A percentile compares a stretch with the other conserved stretches of the same genome.
Evolutionary conservation across 352 stramenopile species (phyloP).

Genomic region (Pythium aristosporum): DNA sequence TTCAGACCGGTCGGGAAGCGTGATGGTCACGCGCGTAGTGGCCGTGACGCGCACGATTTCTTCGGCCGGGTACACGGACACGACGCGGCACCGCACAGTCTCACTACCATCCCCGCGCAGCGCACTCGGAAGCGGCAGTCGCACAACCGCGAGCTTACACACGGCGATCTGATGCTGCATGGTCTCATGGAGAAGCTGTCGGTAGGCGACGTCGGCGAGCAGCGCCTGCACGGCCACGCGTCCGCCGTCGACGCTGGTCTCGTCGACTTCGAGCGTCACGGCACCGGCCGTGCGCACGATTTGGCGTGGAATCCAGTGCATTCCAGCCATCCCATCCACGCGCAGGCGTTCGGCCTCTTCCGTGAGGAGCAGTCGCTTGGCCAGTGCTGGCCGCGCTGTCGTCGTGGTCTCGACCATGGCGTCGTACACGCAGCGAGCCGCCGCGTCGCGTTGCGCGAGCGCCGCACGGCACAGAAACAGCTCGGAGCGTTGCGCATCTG

Average conservation of each 20-base stretch:
- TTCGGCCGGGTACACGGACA: slow-evolving; percentile 25
- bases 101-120: slow-evolving; percentile 8
- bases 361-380: not conserved
- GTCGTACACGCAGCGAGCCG: not conserved
- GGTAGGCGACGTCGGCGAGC: slow-evolving; percentile 36
- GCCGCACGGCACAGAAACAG: slow-evolving; percentile 45
- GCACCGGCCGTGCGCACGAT: slow-evolving; percentile 42
- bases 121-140: slow-evolving; percentile 31
- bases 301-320: slow-evolving; percentile 51
- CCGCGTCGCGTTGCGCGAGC: slow-evolving; percentile 14
- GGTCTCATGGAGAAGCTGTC: slow-evolving; percentile 53
- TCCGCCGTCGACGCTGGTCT: slow-evolving; percentile 1
- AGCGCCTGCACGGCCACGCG: slow-evolving; percentile 27
- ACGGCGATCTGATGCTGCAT: slow-evolving; percentile 53
- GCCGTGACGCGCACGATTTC: slow-evolving; percentile 34
- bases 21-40: slow-evolving; percentile 60
- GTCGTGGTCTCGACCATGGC: slow-evolving; percentile 8
- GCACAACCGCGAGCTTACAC: slow-evolving; percentile 37
- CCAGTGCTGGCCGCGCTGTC: not conserved
- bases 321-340: not conserved
- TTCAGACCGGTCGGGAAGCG: slow-evolving; percentile 13
- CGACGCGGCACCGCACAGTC: slow-evolving; percentile 16
- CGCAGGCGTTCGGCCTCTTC: slow-evolving; percentile 1
- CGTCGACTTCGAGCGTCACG: slow-evolving; percentile 49
- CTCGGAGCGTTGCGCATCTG: not conserved